These are phyloP conservation scores for Chlorella variabilis DNA, from an alignment of 163 green algal genomes.

Conservation along the genomic window DNA sequence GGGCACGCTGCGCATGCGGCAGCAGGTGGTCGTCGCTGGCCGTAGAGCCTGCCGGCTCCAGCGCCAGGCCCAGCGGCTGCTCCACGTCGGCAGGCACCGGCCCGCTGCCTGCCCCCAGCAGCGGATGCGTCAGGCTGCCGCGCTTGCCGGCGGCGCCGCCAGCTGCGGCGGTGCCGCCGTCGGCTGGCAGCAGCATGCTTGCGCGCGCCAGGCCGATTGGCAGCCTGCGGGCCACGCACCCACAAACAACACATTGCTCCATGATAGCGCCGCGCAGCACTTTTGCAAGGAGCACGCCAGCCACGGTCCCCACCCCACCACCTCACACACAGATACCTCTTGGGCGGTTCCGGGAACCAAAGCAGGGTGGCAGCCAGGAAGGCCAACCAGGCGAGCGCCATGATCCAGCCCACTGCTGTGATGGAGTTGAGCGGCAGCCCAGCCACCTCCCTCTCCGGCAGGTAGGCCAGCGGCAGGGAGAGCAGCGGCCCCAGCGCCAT, in stretches of 20 bases:
- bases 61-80: neutral
- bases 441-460: slow-evolving; percentile 9
- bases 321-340: neutral
- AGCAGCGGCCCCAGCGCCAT: slow-evolving; percentile 38
- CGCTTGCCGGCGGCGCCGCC: neutral
- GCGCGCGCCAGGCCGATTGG: slow-evolving; percentile 18
- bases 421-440: slow-evolving; percentile 20
- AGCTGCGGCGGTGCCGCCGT: too few relatives aligned
- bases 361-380: neutral
- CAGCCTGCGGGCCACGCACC: too few relatives aligned
- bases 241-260: too few relatives aligned
- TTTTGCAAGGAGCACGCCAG: neutral
- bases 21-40: neutral
- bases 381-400: slow-evolving; percentile 8
- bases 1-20: neutral
- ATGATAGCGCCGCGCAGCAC: neutral
- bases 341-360: slow-evolving; percentile 18
- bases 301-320: neutral
- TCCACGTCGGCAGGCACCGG: neutral
- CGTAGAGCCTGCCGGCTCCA: neutral
- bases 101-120: neutral
- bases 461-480: slow-evolving; percentile 33
- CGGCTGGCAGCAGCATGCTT: neutral
- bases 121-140: neutral
- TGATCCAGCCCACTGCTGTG: slow-evolving; percentile 25